Evolutionary conservation across 352 stramenopile genomes (phyloP).

Genomic region (Pythium chondricola): DNA sequence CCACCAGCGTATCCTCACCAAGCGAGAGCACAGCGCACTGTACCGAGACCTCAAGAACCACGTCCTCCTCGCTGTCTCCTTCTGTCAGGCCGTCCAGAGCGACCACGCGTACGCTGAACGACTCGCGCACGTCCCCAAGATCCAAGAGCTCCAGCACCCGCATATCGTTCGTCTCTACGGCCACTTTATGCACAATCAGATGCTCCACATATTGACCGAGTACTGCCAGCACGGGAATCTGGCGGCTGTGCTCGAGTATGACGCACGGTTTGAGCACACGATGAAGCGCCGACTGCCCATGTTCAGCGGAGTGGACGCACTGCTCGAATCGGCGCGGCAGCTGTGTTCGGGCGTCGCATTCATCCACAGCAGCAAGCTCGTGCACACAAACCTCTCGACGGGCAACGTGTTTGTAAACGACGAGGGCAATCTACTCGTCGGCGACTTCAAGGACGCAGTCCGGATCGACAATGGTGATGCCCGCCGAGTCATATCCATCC

Average conservation of each 20-base stretch:
- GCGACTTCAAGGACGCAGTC: slow-evolving; percentile 19
- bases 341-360: slow-evolving; percentile 11
- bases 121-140: not conserved
- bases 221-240: slow-evolving; percentile 16
- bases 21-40: slow-evolving; percentile 5
- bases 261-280: slow-evolving; percentile 5
- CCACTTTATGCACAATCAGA: slow-evolving; percentile 12
- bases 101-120: not conserved
- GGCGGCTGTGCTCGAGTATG: not conserved
- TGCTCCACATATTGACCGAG: slow-evolving; percentile 14
- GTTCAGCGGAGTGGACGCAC: slow-evolving; percentile 1
- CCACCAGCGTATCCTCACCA: slow-evolving; percentile 8
- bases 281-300: slow-evolving; percentile 3
- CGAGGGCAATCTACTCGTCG: slow-evolving; percentile 10
- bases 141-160: slow-evolving; percentile 19
- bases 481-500: no score
- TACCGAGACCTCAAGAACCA: slow-evolving; percentile 16
- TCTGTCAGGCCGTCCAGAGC: not conserved
- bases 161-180: slow-evolving; percentile 13
- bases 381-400: slow-evolving; percentile 10
- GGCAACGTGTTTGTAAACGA: slow-evolving; percentile 18
- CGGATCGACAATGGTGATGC: not conserved
- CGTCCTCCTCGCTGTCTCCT: slow-evolving; percentile 5
- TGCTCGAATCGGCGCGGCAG: slow-evolving; percentile 5
- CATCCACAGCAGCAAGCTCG: slow-evolving; percentile 11